Conservation (phyloP, 2,329 filamentous ascomycete genomes). For the Chrysoporthe deuterocubensis region DNA sequence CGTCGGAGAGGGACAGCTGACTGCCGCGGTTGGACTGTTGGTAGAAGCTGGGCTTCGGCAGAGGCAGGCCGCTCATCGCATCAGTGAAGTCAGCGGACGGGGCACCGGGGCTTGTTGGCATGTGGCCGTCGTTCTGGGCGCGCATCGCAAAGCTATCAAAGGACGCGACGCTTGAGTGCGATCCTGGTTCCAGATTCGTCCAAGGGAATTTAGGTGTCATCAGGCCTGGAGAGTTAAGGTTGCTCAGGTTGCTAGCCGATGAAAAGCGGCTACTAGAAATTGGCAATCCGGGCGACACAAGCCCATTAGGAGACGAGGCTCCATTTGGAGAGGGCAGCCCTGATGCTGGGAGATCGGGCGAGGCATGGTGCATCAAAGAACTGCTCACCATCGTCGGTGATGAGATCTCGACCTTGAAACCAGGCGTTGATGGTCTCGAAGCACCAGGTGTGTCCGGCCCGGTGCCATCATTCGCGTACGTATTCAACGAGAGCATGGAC, state of each 20-base stretch:
- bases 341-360: slow-evolving; percentile 26
- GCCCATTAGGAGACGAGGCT: slow-evolving; percentile 16
- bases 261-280: slow-evolving; percentile 4
- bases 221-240: slow-evolving; percentile 16
- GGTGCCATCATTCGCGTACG: slow-evolving; percentile 29
- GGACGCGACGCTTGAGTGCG: slow-evolving; percentile 23
- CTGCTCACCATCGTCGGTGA: slow-evolving; percentile 28
- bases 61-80: slow-evolving; percentile 36
- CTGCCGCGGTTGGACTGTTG: slow-evolving; percentile 42
- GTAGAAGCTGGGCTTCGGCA: slow-evolving; percentile 32
- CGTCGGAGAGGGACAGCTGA: slow-evolving; percentile 57
- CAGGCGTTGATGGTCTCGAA: slow-evolving; percentile 25
- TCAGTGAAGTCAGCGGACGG: slow-evolving; percentile 32
- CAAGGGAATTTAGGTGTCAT: slow-evolving; percentile 29
- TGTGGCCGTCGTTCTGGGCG: slow-evolving; percentile 23
- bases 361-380: slow-evolving; percentile 30
- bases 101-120: slow-evolving; percentile 21
- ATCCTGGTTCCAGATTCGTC: slow-evolving; percentile 25
- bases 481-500: slow-evolving; percentile 32
- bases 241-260: slow-evolving; percentile 5
- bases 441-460: slow-evolving; percentile 25
- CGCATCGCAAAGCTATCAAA: slow-evolving; percentile 30
- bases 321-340: slow-evolving; percentile 2
- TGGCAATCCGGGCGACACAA: slow-evolving; percentile 6
- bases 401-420: slow-evolving; percentile 27